phyloP scores from a whole-genome alignment of 805 yeast genomes.

The Lipomyces yamadae region DNA sequence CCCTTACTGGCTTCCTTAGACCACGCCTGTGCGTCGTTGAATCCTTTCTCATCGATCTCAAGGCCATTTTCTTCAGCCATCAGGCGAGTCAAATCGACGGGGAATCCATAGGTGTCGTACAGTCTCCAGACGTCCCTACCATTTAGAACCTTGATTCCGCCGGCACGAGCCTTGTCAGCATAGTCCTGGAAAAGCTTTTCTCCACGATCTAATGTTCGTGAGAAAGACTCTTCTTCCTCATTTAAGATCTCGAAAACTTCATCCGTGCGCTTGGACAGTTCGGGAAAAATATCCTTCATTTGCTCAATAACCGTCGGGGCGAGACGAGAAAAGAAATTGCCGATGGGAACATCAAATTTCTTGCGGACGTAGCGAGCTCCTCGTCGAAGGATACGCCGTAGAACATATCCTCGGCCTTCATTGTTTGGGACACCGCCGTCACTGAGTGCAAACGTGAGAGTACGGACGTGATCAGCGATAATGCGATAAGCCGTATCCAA shows the following conservation, averaged over 20 bases:
- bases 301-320: slow-evolving; percentile 93
- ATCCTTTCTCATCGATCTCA: slow-evolving; percentile 87
- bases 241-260: slow-evolving; percentile 86
- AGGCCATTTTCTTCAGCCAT: slow-evolving; percentile 99
- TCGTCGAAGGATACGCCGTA: slow-evolving; percentile 95
- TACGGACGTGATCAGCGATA: slow-evolving; percentile 97
- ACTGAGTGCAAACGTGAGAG: slow-evolving; percentile 91
- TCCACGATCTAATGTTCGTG: slow-evolving; percentile 96
- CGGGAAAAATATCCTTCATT: slow-evolving; percentile 89
- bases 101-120: slow-evolving; percentile 98
- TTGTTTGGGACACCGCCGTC: slow-evolving; percentile 99
- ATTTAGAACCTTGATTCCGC: slow-evolving; percentile 73
- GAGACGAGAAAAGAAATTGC: slow-evolving; percentile 87
- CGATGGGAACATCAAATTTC: slow-evolving; percentile 94
- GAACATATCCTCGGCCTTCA: slow-evolving; percentile 98
- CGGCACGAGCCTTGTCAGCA: slow-evolving; percentile 78
- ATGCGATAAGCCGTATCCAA: slow-evolving; percentile 98
- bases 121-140: slow-evolving; percentile 98
- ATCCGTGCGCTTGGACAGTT: slow-evolving; percentile 69
- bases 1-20: slow-evolving; percentile 96
- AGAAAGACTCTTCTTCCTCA: slow-evolving; percentile 94
- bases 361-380: slow-evolving; percentile 97
- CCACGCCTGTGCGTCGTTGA: slow-evolving; percentile 85
- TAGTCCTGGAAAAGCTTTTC: slow-evolving; percentile 94
- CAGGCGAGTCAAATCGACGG: slow-evolving; percentile 93